These are phyloP conservation scores for Pyrus communis DNA, from an alignment of 306 rosid genomes.

Conservation along the genomic window DNA sequence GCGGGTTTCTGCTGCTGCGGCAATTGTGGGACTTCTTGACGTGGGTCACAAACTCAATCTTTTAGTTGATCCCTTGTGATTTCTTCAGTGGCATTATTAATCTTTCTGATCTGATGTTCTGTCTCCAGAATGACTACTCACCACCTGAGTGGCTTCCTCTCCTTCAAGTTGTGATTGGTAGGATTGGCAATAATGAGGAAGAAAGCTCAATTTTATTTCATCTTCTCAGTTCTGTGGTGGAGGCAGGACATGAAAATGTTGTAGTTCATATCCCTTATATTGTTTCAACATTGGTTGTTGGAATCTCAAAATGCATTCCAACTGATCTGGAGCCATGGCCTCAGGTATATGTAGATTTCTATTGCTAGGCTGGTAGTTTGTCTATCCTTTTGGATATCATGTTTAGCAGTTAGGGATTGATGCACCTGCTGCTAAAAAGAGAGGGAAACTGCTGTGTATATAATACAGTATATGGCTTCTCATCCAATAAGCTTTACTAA, in stretches of 20 bases:
- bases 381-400: background rate
- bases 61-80: constrained; percentile 8
- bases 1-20: constrained; percentile 88
- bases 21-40: constrained; percentile 67
- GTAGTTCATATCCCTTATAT: constrained; percentile 63
- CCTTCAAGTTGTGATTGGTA: constrained; percentile 64
- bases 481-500: background rate
- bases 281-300: constrained; percentile 49
- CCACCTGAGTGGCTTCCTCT: constrained; percentile 91
- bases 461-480: background rate
- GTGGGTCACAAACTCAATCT: constrained; percentile 37
- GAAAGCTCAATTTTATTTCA: constrained; percentile 65
- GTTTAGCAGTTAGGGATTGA: background rate
- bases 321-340: constrained; percentile 68
- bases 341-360: constrained; percentile 46
- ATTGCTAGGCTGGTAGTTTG: constrained; percentile 14
- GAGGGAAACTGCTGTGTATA: background rate
- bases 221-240: constrained; percentile 75
- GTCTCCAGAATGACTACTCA: constrained; percentile 70
- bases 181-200: constrained; percentile 51
- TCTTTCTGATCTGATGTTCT: constrained; percentile 20
- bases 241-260: constrained; percentile 70
- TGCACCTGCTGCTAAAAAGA: background rate
- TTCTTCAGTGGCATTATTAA: constrained; percentile 3
- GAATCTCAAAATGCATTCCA: constrained; percentile 53